phyloP scores from a whole-genome alignment of 2,329 filamentous ascomycete species.

The Monilinia fructigena region DNA sequence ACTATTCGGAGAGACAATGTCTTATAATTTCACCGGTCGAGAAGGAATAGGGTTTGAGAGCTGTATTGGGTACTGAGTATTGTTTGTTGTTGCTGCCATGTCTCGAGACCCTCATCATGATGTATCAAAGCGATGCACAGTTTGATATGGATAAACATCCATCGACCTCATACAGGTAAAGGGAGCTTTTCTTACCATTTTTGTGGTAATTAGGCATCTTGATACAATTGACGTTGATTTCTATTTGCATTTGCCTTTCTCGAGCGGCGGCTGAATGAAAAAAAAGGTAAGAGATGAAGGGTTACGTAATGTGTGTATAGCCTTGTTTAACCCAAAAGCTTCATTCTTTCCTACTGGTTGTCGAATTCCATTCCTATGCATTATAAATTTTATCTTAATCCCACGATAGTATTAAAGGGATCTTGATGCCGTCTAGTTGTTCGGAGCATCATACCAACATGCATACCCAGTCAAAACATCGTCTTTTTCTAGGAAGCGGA shows the following conservation, averaged over 20 bases:
- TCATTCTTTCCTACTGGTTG: neutral
- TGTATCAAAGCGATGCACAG: neutral
- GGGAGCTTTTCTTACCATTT: no score
- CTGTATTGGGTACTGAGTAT: neutral
- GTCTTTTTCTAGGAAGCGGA: neutral
- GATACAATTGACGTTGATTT: neutral
- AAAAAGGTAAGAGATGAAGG: no score
- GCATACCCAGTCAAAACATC: neutral
- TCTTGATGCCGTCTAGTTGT: neutral
- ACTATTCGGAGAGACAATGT: neutral
- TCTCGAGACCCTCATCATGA: neutral
- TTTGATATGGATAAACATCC: neutral
- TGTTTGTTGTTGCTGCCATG: neutral
- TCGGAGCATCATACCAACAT: neutral
- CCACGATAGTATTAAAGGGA: neutral
- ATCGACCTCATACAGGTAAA: no score
- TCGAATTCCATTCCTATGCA: neutral
- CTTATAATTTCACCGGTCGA: neutral
- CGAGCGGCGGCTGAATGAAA: neutral
- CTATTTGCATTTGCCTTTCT: neutral
- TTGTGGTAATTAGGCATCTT: neutral
- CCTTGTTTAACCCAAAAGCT: neutral
- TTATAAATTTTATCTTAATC: neutral
- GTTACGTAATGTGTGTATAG: constrained; percentile 1
- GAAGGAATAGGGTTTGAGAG: neutral